These are phyloP conservation scores for Nannizzia gypsea DNA, from an alignment of 2,329 filamentous ascomycete genomes.

Conservation along the genomic window DNA sequence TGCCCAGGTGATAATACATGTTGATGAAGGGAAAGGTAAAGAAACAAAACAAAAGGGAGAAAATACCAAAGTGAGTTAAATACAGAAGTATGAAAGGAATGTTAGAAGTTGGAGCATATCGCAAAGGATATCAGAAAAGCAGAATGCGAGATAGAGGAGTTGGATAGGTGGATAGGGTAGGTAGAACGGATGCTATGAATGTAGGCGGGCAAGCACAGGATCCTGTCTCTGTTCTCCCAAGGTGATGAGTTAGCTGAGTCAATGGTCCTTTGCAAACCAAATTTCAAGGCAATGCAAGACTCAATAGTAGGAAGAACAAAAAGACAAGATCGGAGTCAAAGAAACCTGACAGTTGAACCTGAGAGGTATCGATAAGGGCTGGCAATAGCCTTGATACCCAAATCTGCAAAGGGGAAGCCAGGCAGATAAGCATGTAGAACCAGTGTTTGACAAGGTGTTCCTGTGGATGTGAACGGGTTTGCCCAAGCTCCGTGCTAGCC, in stretches of 20 bases:
- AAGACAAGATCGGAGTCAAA: neutral
- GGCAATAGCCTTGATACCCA: constrained; percentile 2
- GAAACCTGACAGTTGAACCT: neutral
- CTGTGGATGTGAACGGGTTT: neutral
- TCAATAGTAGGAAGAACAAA: neutral
- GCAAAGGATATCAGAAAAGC: neutral
- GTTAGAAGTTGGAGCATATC: constrained; percentile 2
- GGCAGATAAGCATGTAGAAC: constrained; percentile 1
- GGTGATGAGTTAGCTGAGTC: neutral
- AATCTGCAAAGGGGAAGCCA: neutral
- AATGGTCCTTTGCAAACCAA: neutral
- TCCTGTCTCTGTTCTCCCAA: constrained; percentile 1
- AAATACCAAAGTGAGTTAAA: constrained; percentile 4
- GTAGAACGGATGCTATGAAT: neutral
- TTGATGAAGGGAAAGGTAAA: neutral
- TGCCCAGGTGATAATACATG: neutral
- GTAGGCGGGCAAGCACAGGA: neutral
- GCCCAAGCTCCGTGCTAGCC: constrained; percentile 3
- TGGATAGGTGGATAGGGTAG: neutral
- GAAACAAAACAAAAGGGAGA: neutral
- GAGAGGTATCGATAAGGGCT: neutral
- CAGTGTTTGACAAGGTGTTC: neutral
- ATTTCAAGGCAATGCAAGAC: constrained; percentile 1
- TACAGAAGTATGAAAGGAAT: constrained; percentile 2
- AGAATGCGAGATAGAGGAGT: neutral